These are phyloP conservation scores for Daedaleopsis nitida DNA, from an alignment of 768 basidiomycete genomes.

Conservation along the genomic window DNA sequence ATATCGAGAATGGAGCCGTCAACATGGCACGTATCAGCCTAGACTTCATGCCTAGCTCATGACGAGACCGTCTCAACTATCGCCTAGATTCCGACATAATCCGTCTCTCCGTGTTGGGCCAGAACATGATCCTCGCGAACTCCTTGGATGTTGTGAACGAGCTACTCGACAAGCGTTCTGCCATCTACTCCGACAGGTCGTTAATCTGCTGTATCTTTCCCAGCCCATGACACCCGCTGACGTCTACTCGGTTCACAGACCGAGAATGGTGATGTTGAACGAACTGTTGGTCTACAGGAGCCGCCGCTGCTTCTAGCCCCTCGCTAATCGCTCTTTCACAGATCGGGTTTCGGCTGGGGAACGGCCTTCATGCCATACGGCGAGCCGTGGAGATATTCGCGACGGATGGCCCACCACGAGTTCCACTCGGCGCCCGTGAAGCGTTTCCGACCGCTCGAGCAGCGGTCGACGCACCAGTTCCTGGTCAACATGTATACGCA, in stretches of 20 bases:
- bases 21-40: background rate
- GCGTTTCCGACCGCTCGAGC: background rate
- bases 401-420: background rate
- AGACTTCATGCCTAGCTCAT: background rate
- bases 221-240: background rate
- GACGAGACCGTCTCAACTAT: background rate
- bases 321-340: background rate
- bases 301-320: background rate
- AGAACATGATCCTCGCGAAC: slow-evolving; percentile 29
- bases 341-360: background rate
- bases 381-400: background rate
- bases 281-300: background rate
- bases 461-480: background rate
- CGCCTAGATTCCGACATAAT: background rate
- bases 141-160: slow-evolving; percentile 20
- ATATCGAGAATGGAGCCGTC: background rate
- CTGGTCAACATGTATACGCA: background rate
- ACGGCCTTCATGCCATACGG: background rate
- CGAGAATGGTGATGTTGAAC: background rate
- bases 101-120: background rate
- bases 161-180: slow-evolving; percentile 27
- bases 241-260: background rate
- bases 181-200: slow-evolving; percentile 28
- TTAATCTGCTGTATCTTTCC: background rate
- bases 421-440: background rate